A percentile compares a stretch with the other conserved stretches of the same genome.
phyloP scores from a whole-genome alignment of 2,329 filamentous ascomycete genomes.

The Cytospora schulzeri region DNA sequence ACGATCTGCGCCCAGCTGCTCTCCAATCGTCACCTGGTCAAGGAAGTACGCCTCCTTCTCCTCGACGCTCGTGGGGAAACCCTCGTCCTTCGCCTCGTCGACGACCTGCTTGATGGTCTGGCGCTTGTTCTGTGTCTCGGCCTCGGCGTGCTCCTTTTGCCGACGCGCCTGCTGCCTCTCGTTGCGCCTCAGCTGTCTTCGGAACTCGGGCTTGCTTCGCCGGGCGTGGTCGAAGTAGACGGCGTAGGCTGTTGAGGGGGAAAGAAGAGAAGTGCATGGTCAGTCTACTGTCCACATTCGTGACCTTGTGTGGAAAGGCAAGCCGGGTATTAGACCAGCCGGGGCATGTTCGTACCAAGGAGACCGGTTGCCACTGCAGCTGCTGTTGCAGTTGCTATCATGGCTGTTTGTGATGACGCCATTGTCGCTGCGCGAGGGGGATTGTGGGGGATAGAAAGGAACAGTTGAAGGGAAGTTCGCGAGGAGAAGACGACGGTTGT shows the following conservation, averaged over 20 bases:
- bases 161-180: constrained; percentile 71
- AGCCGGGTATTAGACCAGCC: not conserved
- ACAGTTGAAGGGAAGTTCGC: not conserved
- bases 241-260: constrained; percentile 58
- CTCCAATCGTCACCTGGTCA: constrained; percentile 88
- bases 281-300: not conserved
- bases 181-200: constrained; percentile 70
- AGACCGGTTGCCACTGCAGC: constrained; percentile 62
- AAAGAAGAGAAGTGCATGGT: constrained; percentile 16
- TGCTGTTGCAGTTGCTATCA: constrained; percentile 61
- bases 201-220: constrained; percentile 65
- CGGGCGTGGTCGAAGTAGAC: constrained; percentile 71
- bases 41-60: constrained; percentile 97
- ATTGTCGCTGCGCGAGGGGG: constrained; percentile 43
- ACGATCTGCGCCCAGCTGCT: constrained; percentile 82
- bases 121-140: constrained; percentile 66
- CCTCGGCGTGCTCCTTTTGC: constrained; percentile 72
- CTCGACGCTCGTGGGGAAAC: constrained; percentile 86
- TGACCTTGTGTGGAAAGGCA: not conserved
- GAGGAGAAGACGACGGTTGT: not conserved
- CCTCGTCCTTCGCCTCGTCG: constrained; percentile 82
- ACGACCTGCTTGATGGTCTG: constrained; percentile 75
- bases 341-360: constrained; percentile 51
- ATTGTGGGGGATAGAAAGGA: not conserved
- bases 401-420: constrained; percentile 62